Base-by-base conservation (phyloP, 129 eudicot species). In the Ambrosia artemisiifolia region DNA sequence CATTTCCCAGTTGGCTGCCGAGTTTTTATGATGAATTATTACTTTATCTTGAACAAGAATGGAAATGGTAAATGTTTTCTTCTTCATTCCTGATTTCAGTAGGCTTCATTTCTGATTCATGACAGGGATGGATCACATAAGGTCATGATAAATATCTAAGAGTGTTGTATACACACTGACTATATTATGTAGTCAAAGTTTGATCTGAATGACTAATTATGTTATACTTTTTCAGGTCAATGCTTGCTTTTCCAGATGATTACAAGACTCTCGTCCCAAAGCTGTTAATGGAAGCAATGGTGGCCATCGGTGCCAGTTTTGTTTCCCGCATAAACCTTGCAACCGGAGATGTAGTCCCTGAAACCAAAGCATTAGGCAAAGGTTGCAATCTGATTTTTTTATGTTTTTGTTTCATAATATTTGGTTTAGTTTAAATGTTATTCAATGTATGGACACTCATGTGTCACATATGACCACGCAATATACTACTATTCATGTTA, bases 11-110 rank as follows among this genome's bases (percentile, higher is more conserved):
- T 77, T 95, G 99, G 99, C 78, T 95, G 68, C 96, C 96, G 20
- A 88, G 79, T 78, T 95, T 95, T 69, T 95, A 95, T 71, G 99
- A 95, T 75, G 96, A 88, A 67, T 70, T 95, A 81, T 87, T 90
- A 63, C 96, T 90, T 30, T 88, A 90, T 86, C 89, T 95, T 63
- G 99, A 95, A 75, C 94, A 95, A 75, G 99, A 95, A 79, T 95
- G 97, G 99, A 95, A 95, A 78, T 95, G 99, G 99, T 95, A 94
- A 80, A 34, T 11, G 46, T 74, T 61, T 46, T 81, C 30, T 48
- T 17, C 17, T 43, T 43, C 67, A 18, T 75, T 19, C 44, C 73
- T 55, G 57, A 42, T 55, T 43, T 66, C 73, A 53, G 67, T 64
- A 12, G 59, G 78, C 66, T 50, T 20, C n/a, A 50, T 10, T 20